Conservation (phyloP, 2,329 filamentous ascomycete species). For the Pseudogymnoascus verrucosus region DNA sequence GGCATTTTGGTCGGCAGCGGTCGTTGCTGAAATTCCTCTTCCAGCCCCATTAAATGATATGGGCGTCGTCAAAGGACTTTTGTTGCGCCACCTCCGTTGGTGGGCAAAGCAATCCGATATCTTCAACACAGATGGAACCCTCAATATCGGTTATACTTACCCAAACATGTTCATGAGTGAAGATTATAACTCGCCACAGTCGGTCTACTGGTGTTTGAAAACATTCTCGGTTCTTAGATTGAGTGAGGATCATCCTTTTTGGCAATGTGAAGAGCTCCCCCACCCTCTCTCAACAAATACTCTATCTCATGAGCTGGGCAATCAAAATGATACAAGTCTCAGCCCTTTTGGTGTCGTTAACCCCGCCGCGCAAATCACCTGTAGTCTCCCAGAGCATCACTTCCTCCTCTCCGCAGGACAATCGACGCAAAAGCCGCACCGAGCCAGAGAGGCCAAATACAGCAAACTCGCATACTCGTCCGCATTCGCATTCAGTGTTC, state of each 20-base stretch:
- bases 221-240: constrained; percentile 37
- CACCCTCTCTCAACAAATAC: constrained; percentile 23
- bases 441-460: constrained; percentile 38
- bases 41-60: constrained; percentile 27
- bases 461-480: constrained; percentile 43
- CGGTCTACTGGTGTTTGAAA: constrained; percentile 47
- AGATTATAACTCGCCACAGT: constrained; percentile 50
- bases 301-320: not conserved
- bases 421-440: constrained; percentile 32
- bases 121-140: constrained; percentile 40
- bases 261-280: constrained; percentile 32
- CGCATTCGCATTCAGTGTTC: constrained; percentile 38
- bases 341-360: constrained; percentile 14
- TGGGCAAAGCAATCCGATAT: constrained; percentile 37
- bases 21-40: constrained; percentile 35
- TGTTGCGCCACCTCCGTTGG: constrained; percentile 43
- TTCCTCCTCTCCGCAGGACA: constrained; percentile 36
- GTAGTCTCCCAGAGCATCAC: constrained; percentile 33
- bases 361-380: constrained; percentile 38
- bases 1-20: constrained; percentile 40
- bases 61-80: constrained; percentile 40
- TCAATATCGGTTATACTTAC: constrained; percentile 38
- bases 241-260: constrained; percentile 34
- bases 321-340: not conserved
- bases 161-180: constrained; percentile 47